Evolutionary conservation across 1,284 basidiomycete genomes (phyloP), one percentile per base, ranked within the genome.

Genomic region (Inonotus hispidus): DNA sequence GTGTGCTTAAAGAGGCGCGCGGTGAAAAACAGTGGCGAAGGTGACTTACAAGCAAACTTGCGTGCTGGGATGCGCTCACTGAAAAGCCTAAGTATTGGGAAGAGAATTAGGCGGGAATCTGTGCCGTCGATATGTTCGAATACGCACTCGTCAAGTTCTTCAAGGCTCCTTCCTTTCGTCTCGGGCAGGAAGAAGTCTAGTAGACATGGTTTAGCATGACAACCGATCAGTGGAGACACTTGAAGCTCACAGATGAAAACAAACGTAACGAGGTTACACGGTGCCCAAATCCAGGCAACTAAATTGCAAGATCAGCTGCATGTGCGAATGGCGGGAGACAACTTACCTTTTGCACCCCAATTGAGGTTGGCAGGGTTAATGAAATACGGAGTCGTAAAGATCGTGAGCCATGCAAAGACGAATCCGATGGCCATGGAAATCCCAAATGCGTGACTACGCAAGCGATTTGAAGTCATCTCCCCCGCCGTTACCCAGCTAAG

Each of bases 121-220:
- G 2, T 14, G 16, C 5, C 37, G 23, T 21, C 41, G 4, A 16
- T 32, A 16, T 2, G 3, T 3, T 37, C 8, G 4, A 53, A n/a
- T 13, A 58, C 56, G 35, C 27, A 59, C 56, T 65, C 63, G 35
- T 63, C 66, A n/a, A 69, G 62, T 50, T 70, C 69, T 53, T 70
- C 69, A 27, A 69, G 64, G 10, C 64, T 60, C 21, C 66, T 64
- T 5, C 67, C 68, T 55, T 67, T 68, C 21, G 69, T 70, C 55
- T 70, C 69, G 45, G 65, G 59, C 37, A 69, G 58, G 25, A 56
- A 57, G 52, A 65, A 64, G 55, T 50, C 64, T 63, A 41, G 54
- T 25, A 37, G 19, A 6, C 5, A 1, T 8, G 3, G 27, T 23
- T 56, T 19, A 56, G 23, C 23, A 23, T 11, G 2, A 23, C 21